phyloP scores from a whole-genome alignment of 768 basidiomycete species.

The Boletus subparvulus region DNA sequence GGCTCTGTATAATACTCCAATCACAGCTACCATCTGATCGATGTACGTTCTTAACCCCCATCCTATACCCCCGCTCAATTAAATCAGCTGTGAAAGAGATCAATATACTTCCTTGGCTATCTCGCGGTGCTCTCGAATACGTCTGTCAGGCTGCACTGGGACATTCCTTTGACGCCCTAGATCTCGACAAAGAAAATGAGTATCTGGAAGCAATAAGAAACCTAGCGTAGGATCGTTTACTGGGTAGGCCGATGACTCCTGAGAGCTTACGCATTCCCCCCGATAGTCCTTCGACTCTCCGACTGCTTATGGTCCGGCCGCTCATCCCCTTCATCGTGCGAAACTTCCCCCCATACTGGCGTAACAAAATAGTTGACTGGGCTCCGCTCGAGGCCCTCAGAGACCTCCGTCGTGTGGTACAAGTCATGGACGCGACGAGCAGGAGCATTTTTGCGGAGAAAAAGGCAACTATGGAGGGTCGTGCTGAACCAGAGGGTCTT shows the following conservation, averaged over 20 bases:
- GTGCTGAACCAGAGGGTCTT: constrained; percentile 5
- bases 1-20: constrained; percentile 20
- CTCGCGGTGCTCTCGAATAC: constrained; percentile 37
- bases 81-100: constrained; percentile 29
- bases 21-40: constrained; percentile 23
- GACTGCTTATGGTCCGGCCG: constrained; percentile 31
- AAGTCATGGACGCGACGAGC: constrained; percentile 32
- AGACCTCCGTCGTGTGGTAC: constrained; percentile 25
- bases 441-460: constrained; percentile 31
- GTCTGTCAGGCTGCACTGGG: constrained; percentile 36
- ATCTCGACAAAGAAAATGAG: constrained; percentile 22
- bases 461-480: constrained; percentile 23
- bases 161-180: constrained; percentile 32
- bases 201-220: constrained; percentile 31
- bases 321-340: constrained; percentile 33
- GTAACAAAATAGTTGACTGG: constrained; percentile 36
- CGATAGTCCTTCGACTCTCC: constrained; percentile 26
- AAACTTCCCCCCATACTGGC: constrained; percentile 28
- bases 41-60: constrained; percentile 14
- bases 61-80: not conserved
- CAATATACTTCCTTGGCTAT: constrained; percentile 35
- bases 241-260: not conserved
- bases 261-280: not conserved
- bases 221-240: constrained; percentile 28
- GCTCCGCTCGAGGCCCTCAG: constrained; percentile 29